These are phyloP conservation scores for Thraustochytrium sp. DNA, from an alignment of 352 stramenopile species.

Conservation along the genomic window DNA sequence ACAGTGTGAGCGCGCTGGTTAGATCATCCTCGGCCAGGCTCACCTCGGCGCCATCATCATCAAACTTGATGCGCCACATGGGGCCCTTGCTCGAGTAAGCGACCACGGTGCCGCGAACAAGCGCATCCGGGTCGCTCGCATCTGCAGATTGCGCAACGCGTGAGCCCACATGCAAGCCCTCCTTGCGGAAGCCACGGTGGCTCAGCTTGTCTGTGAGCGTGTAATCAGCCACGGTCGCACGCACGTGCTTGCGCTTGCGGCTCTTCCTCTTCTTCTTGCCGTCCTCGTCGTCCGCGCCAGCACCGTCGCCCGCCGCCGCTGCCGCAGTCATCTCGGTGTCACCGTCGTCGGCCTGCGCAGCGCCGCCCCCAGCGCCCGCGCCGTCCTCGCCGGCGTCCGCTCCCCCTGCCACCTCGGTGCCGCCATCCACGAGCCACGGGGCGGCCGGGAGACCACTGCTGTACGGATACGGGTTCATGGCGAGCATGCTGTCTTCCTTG, in stretches of 20 bases:
- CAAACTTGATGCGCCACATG: slow-evolving; percentile 36
- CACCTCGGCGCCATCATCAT: slow-evolving; percentile 34
- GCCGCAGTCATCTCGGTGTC: neutral
- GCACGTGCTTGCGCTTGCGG: slow-evolving; percentile 11
- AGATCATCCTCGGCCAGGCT: neutral
- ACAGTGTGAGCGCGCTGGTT: neutral
- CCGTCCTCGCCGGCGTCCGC: neutral
- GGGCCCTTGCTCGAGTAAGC: neutral
- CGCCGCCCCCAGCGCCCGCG: too few relatives aligned
- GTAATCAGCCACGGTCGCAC: neutral
- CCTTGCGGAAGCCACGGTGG: neutral
- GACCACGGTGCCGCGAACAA: slow-evolving; percentile 31
- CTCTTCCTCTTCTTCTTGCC: neutral
- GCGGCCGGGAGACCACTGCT: neutral
- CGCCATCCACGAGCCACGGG: neutral
- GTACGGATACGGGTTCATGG: slow-evolving; percentile 14
- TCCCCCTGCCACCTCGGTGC: neutral
- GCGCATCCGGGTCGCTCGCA: neutral
- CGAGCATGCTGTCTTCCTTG: neutral
- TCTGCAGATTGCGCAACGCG: neutral
- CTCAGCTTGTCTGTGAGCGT: neutral
- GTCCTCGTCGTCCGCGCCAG: neutral
- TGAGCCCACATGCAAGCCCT: neutral
- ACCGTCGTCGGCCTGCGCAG: neutral
- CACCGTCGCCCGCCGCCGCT: neutral